These are phyloP conservation scores for Endotrypanum monterogeii DNA, from an alignment of 208 protist genomes.

Conservation along the genomic window DNA sequence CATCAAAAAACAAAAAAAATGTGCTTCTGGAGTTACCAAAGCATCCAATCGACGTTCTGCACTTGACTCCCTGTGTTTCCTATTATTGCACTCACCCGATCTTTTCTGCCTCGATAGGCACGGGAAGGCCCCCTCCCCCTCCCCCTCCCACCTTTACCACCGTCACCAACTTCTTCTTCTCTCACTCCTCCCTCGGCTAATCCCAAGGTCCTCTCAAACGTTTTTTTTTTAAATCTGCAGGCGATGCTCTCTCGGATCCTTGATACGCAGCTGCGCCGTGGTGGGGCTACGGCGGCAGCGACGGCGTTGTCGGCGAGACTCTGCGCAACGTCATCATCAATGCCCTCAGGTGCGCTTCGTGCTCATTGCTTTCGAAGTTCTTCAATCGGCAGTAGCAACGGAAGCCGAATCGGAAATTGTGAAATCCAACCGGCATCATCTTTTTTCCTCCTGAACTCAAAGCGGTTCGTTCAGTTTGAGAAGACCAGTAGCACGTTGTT, in stretches of 20 bases:
- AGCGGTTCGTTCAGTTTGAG: constrained; percentile 68
- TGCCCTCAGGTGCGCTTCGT: neutral
- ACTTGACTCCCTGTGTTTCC: no score
- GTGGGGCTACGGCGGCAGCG: neutral
- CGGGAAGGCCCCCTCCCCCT: no score
- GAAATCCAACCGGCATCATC: neutral
- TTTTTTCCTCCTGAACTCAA: constrained; percentile 8
- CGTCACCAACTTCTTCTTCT: no score
- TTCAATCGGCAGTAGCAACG: neutral
- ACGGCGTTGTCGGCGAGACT: neutral
- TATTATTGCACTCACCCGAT: no score
- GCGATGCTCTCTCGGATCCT: constrained; percentile 30
- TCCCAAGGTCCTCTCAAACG: neutral
- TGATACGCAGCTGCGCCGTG: neutral
- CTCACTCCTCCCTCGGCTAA: no score
- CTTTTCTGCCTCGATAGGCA: no score
- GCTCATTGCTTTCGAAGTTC: neutral
- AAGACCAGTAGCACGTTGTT: constrained; percentile 66
- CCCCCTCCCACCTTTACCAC: no score
- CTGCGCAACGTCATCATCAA: constrained; percentile 6
- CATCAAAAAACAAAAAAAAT: neutral
- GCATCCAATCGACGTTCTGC: no score
- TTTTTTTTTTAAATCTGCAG: neutral
- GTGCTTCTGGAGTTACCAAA: neutral
- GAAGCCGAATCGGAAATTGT: neutral